Conservation (phyloP, 2,329 filamentous ascomycete genomes). For the Phyllosticta paracitricarpa region DNA sequence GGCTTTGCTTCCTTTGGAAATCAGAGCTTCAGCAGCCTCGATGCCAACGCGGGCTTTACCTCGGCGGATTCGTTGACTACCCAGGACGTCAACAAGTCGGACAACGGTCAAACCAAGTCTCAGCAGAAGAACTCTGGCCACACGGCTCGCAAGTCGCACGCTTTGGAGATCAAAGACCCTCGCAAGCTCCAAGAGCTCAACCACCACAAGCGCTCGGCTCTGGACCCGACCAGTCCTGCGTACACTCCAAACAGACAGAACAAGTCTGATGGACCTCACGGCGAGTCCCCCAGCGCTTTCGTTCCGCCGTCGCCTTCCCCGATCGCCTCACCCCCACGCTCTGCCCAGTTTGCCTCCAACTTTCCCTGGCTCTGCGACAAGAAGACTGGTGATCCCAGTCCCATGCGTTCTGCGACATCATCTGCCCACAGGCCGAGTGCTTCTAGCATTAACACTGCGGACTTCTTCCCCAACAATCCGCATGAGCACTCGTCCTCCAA, state of each 20-base stretch:
- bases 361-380: conserved; percentile 20
- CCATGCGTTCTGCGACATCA: conserved; percentile 12
- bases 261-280: conserved; percentile 12
- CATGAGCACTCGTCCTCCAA: conserved; percentile 14
- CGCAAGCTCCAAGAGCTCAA: conserved; percentile 16
- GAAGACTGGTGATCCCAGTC: not conserved
- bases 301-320: conserved; percentile 25
- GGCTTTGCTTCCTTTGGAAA: not conserved
- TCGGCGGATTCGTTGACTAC: not conserved
- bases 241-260: conserved; percentile 23
- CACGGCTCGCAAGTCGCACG: conserved; percentile 26
- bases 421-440: conserved; percentile 24
- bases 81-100: not conserved
- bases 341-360: conserved; percentile 15
- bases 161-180: conserved; percentile 32
- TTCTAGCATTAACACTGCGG: conserved; percentile 30
- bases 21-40: not conserved
- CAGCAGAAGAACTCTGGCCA: not conserved
- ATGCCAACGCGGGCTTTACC: not conserved
- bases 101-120: not conserved
- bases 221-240: conserved; percentile 32
- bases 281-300: conserved; percentile 12
- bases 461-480: conserved; percentile 32
- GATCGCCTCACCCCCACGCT: conserved; percentile 12
- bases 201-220: conserved; percentile 13